Evolutionary conservation across 805 yeast genomes (phyloP), one percentile per base, ranked within the genome.

Genomic region (Lachancea nothofagi): DNA sequence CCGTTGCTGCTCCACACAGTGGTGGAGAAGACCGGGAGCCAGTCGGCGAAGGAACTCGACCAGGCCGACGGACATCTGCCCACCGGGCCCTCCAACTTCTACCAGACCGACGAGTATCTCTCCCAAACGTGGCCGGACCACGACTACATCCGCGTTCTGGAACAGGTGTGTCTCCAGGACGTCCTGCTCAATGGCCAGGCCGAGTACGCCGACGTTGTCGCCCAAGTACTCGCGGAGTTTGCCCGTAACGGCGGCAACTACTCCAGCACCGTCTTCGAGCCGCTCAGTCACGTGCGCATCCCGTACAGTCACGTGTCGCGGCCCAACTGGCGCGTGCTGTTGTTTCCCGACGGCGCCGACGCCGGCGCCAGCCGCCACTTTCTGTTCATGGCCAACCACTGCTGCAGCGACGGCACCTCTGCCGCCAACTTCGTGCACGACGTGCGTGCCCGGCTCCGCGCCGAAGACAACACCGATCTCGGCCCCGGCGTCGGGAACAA

Each of bases 261-360:
- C 19, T 41, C 49, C 0, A 36, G 33, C 25, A 30, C 29, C 17
- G 20, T 51, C n/a, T 23, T 47, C 25, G 51, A 49, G 29, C 20
- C 47, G 14, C 21, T 53, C 2, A 43, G 44, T 7, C 28, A 34
- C 8, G 38, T 54, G n/a, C 24, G 39, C 4, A 45, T 56, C 23
- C 51, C 55, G 1, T 39, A 44, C 8, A 45, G 43, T 33, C 48
- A 49, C 15, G 45, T 35, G 14, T 12, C 23, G 3, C 50, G 35
- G 21, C 59, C 54, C 10, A 48, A 51, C 29, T 56, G 59, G 59
- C 44, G 61, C 31, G 14, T 56, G 7, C 19, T 52, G 19, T 43
- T 47, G 24, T 35, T 56, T 26, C 50, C 51, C 1, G 43, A 33
- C 7, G 37, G 23, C 36, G 26, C 26, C 7, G 39, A 35, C 5